A percentile compares a stretch with the other conserved stretches of the same genome.
phyloP scores from a whole-genome alignment of 2,329 filamentous ascomycete species.

The Neofusicoccum kwambonambiense region DNA sequence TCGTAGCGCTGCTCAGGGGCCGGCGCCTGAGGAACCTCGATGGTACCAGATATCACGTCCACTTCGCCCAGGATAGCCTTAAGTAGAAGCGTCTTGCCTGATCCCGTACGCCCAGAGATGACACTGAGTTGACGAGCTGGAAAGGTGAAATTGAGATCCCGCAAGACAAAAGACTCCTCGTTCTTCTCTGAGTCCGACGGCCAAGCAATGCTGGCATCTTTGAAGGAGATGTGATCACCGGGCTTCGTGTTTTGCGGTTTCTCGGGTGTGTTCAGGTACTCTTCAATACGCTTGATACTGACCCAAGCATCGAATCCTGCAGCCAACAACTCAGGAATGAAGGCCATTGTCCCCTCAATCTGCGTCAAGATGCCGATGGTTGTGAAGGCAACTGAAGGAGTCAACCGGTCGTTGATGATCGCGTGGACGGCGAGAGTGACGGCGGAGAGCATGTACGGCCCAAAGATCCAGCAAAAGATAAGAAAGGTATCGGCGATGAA shows the following conservation, averaged over 20 bases:
- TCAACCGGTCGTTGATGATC: slow-evolving; percentile 59
- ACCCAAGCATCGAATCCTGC: slow-evolving; percentile 70
- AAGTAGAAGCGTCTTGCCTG: slow-evolving; percentile 74
- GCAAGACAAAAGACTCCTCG: slow-evolving; percentile 63
- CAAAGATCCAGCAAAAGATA: slow-evolving; percentile 55
- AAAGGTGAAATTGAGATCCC: slow-evolving; percentile 64
- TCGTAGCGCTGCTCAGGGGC: slow-evolving; percentile 57
- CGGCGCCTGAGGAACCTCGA: slow-evolving; percentile 47
- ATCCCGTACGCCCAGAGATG: slow-evolving; percentile 74
- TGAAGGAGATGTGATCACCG: slow-evolving; percentile 62
- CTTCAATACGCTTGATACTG: slow-evolving; percentile 69
- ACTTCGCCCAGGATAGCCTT: slow-evolving; percentile 73
- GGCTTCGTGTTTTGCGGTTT: slow-evolving; percentile 55
- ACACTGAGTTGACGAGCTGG: slow-evolving; percentile 69
- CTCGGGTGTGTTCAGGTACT: slow-evolving; percentile 68
- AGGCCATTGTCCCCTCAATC: slow-evolving; percentile 69
- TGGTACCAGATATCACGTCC: slow-evolving; percentile 63
- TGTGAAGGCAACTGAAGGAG: slow-evolving; percentile 75
- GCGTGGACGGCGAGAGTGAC: slow-evolving; percentile 70
- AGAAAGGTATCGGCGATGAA: slow-evolving; percentile 62
- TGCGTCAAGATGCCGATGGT: slow-evolving; percentile 71
- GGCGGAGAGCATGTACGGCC: slow-evolving; percentile 71
- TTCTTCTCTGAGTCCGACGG: slow-evolving; percentile 55
- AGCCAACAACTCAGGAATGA: slow-evolving; percentile 71
- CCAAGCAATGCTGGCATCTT: slow-evolving; percentile 71